Base-by-base conservation (phyloP, 495 filamentous ascomycete genomes). In the Daldinia decipiens region DNA sequence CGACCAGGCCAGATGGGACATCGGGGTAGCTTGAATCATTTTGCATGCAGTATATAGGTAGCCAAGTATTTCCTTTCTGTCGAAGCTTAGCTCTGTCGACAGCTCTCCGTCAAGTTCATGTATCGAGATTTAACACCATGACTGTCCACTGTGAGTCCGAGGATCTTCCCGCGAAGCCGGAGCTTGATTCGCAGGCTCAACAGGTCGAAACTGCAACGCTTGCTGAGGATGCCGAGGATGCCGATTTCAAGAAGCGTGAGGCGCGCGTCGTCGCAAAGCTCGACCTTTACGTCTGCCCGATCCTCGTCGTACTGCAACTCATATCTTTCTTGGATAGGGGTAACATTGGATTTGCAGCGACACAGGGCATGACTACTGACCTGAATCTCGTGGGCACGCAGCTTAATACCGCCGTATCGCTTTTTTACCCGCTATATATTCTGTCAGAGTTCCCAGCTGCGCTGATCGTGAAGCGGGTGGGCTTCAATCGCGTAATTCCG, bases 321-420 rank as follows among this genome's bases (percentile, higher is more conserved):
- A 80, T 83, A 36, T 75, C 69, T 39, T 82, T 82, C 68, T 74
- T 83, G 0, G 81, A 83, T 60, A 71, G 81, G 47, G 79, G 81
- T 0, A 82, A 82, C 54, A 81, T 83, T 21, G 81, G 78, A 5
- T 79, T 75, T 45, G 78, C 78, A 2, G 76, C 76, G n/a, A 77
- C 76, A 0, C 80, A 82, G 64, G 81, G 81, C 21, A 80, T 83
- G 79, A 76, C 69, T 1, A 65, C 64, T 15, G 81, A 83, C 34
- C 72, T 83, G 34, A 24, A 71, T n/a, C 70, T 82, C n/a, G 72
- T 78, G 34, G 77, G 78, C 11, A 73, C 65, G 9, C 77, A 83
- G 60, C 67, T 81, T n/a, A 82, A 83, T 59, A 72, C 73, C 13
- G 76, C 74, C 15, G 61, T 78, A 3, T 77, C 74, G 26, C 63